A percentile compares a stretch with the other conserved stretches of the same genome.
phyloP scores from a whole-genome alignment of 108 stramenopile species.

The Skeletonema costatum region DNA sequence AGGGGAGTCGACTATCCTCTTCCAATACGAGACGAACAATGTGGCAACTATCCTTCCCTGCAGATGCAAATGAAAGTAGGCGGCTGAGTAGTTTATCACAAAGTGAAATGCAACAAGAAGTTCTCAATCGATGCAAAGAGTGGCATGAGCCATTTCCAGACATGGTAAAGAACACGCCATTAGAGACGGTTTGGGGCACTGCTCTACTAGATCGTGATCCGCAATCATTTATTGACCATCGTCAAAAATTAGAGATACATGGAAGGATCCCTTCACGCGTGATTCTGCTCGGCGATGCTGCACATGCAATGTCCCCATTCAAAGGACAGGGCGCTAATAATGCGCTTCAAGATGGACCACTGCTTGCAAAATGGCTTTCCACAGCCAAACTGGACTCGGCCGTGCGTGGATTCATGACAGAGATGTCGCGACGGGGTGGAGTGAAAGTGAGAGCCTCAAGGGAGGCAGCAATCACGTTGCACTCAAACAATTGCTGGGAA shows the following conservation, averaged over 20 bases:
- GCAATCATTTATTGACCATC: conserved; percentile 41
- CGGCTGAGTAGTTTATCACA: conserved; percentile 32
- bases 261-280: conserved; percentile 49
- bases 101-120: conserved; percentile 53
- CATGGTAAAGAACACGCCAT: conserved; percentile 72
- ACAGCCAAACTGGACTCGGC: conserved; percentile 62
- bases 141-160: conserved; percentile 81
- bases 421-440: conserved; percentile 69
- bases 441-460: conserved; percentile 76
- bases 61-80: conserved; percentile 30
- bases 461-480: conserved; percentile 64
- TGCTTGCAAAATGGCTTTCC: conserved; percentile 67
- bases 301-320: conserved; percentile 91
- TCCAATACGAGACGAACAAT: conserved; percentile 57
- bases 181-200: conserved; percentile 79
- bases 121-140: conserved; percentile 47
- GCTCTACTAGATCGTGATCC: conserved; percentile 80
- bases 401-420: conserved; percentile 66
- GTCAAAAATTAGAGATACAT: conserved; percentile 27
- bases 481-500: conserved; percentile 53
- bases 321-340: conserved; percentile 96
- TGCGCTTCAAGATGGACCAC: conserved; percentile 84
- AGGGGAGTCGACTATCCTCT: conserved; percentile 48
- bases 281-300: conserved; percentile 86
- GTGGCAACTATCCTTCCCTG: conserved; percentile 86